A percentile compares a stretch with the other conserved stretches of the same genome.
Evolutionary conservation across 2,329 filamentous ascomycete species (phyloP).

Genomic region (Penicillium sp.): DNA sequence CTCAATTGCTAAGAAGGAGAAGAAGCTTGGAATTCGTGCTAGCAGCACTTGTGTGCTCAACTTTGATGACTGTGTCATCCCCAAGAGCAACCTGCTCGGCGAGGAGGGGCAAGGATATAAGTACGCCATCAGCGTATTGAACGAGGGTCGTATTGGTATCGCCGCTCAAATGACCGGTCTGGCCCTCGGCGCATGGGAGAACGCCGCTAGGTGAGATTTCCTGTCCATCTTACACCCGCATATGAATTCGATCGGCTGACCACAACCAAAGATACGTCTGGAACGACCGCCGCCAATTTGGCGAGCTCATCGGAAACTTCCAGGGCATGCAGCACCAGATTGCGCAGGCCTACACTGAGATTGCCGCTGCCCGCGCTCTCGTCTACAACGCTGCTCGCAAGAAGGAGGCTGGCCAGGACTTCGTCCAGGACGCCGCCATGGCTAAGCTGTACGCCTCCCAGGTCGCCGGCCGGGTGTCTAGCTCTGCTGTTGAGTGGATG

Average conservation of each 20-base stretch:
- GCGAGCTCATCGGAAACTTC: conserved; percentile 85
- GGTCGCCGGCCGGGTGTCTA: conserved; percentile 76
- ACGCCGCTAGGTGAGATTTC: conserved; percentile 62
- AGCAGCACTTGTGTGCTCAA: conserved; percentile 95
- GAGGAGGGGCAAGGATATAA: conserved; percentile 91
- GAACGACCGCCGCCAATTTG: conserved; percentile 98
- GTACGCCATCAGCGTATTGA: conserved; percentile 86
- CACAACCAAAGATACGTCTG: conserved; percentile 62
- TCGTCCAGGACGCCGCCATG: conserved; percentile 94
- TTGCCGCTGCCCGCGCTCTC: conserved; percentile 77
- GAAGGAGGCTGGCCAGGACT: conserved; percentile 95
- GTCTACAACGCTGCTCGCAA: conserved; percentile 94
- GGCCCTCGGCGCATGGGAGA: conserved; percentile 87
- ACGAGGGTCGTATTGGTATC: conserved; percentile 95
- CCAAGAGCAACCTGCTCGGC: conserved; percentile 78
- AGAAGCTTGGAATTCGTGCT: conserved; percentile 94
- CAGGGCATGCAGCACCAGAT: conserved; percentile 99
- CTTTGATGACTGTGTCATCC: conserved; percentile 91
- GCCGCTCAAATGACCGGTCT: conserved; percentile 98
- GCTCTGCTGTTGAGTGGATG: conserved; percentile 95
- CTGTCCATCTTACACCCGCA: background rate
- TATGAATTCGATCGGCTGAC: conserved; percentile 6
- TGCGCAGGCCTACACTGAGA: conserved; percentile 89
- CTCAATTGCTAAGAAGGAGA: conserved; percentile 97
- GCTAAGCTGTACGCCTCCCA: conserved; percentile 92